phyloP scores from a whole-genome alignment of 108 stramenopile species.

The Aurantiochytrium sp. region DNA sequence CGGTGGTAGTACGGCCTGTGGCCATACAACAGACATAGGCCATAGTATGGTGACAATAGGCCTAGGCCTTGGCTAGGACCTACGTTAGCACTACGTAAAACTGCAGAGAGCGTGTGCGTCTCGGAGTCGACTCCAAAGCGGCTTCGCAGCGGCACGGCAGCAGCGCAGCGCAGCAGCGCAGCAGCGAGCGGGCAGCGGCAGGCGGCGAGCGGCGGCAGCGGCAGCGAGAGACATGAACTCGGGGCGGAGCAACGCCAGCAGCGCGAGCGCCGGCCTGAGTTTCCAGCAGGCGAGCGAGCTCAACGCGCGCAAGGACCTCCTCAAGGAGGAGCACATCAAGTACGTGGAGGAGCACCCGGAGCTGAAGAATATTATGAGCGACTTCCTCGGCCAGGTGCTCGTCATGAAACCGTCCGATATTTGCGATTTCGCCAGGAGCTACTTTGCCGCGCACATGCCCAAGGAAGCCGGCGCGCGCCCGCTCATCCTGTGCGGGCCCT shows the following conservation, averaged over 20 bases:
- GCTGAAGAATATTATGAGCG: not conserved
- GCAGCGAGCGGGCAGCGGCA: no score
- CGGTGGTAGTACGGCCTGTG: no score
- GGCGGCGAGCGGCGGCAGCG: no score
- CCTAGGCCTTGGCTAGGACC: no score
- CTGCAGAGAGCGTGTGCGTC: no score
- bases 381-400: not conserved
- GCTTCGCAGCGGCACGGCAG: no score
- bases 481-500: conserved; percentile 54
- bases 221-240: not conserved
- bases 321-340: conserved; percentile 22
- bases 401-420: not conserved
- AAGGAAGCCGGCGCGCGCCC: conserved; percentile 29
- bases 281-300: conserved; percentile 8
- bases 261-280: not conserved
- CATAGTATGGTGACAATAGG: no score
- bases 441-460: not conserved
- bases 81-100: no score
- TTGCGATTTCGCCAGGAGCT: not conserved
- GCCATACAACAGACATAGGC: no score
- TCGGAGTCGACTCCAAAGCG: no score
- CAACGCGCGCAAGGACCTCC: conserved; percentile 4
- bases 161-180: no score
- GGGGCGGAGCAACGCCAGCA: not conserved
- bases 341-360: conserved; percentile 32